Evolutionary conservation across 805 yeast species (phyloP).

Genomic region (Debaryomyces tyrocola): DNA sequence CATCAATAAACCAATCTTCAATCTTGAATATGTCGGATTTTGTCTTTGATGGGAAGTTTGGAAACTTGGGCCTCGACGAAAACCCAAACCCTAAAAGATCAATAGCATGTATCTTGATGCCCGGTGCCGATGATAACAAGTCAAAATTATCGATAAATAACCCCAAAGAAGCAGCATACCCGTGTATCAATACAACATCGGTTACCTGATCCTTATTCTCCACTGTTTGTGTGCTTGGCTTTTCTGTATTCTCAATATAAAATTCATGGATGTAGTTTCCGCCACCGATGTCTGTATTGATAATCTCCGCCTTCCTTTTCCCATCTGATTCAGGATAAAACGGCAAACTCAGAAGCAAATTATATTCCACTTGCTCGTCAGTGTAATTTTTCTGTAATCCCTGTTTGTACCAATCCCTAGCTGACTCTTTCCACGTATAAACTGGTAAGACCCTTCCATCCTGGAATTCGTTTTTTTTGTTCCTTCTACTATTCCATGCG

Average conservation of each 20-base stretch:
- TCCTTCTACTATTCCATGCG: not conserved
- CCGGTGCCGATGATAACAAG: slow-evolving; percentile 45
- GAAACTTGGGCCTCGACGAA: slow-evolving; percentile 56
- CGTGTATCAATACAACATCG: slow-evolving; percentile 80
- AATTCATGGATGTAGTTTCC: slow-evolving; percentile 76
- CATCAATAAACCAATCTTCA: slow-evolving; percentile 46
- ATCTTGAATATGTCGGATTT: slow-evolving; percentile 34
- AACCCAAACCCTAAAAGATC: slow-evolving; percentile 75
- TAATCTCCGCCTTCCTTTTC: slow-evolving; percentile 43
- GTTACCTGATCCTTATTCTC: not conserved
- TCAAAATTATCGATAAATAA: slow-evolving; percentile 73
- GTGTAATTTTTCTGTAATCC: slow-evolving; percentile 12
- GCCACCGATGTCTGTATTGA: slow-evolving; percentile 56
- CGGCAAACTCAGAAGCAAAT: slow-evolving; percentile 57
- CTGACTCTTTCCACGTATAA: slow-evolving; percentile 17
- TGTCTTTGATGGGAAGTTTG: slow-evolving; percentile 27
- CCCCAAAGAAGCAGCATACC: slow-evolving; percentile 91
- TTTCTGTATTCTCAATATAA: slow-evolving; percentile 46
- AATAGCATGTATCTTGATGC: slow-evolving; percentile 61
- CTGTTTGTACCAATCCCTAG: slow-evolving; percentile 34
- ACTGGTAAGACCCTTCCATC: slow-evolving; percentile 17
- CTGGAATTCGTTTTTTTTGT: not conserved
- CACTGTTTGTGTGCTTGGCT: not conserved
- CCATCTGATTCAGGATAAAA: slow-evolving; percentile 57
- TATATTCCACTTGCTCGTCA: slow-evolving; percentile 31